phyloP scores from a whole-genome alignment of 2,329 filamentous ascomycete genomes.

The Ophiostoma australiae region DNA sequence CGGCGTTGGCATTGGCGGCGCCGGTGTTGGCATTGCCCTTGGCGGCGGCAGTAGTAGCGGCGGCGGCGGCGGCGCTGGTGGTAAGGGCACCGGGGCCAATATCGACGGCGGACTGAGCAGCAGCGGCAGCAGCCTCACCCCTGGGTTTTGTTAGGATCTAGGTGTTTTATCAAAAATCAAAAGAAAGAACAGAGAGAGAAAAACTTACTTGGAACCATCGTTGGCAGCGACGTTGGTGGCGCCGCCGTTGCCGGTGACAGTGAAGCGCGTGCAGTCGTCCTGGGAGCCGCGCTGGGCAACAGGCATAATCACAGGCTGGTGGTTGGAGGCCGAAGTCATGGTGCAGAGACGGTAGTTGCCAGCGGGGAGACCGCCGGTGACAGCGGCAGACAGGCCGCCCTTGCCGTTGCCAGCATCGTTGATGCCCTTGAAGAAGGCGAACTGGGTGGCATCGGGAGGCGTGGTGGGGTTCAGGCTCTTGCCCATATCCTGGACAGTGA shows the following conservation, averaged over 20 bases:
- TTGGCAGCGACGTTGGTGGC: conserved; percentile 32
- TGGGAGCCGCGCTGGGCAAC: conserved; percentile 44
- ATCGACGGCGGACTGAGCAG: conserved; percentile 30
- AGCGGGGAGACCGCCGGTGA: conserved; percentile 39
- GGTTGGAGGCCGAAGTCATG: conserved; percentile 38
- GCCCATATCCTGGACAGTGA: conserved; percentile 54
- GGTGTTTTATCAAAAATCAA: no score
- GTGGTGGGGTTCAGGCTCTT: conserved; percentile 43
- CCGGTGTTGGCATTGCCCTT: conserved; percentile 24
- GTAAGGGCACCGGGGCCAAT: conserved; percentile 30
- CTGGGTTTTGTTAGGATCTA: conserved; percentile 19
- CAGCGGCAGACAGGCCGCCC: conserved; percentile 36
- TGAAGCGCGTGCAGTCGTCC: conserved; percentile 44
- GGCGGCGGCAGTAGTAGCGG: conserved; percentile 24
- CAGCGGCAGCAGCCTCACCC: conserved; percentile 29
- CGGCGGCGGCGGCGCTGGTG: conserved; percentile 23
- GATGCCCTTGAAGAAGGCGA: conserved; percentile 41
- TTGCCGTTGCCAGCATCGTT: conserved; percentile 39
- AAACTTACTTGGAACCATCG: conserved; percentile 14
- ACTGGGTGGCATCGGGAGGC: conserved; percentile 48
- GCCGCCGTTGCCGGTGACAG: conserved; percentile 33
- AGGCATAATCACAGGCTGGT: conserved; percentile 43
- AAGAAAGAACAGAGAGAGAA: not conserved
- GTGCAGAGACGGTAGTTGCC: conserved; percentile 44
- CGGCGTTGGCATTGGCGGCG: conserved; percentile 27